Percentiles rank a stretch among this genome's conserved stretches.
Evolutionary conservation across 1,284 basidiomycete species (phyloP).

Genomic region (Heimioporus retisporus): DNA sequence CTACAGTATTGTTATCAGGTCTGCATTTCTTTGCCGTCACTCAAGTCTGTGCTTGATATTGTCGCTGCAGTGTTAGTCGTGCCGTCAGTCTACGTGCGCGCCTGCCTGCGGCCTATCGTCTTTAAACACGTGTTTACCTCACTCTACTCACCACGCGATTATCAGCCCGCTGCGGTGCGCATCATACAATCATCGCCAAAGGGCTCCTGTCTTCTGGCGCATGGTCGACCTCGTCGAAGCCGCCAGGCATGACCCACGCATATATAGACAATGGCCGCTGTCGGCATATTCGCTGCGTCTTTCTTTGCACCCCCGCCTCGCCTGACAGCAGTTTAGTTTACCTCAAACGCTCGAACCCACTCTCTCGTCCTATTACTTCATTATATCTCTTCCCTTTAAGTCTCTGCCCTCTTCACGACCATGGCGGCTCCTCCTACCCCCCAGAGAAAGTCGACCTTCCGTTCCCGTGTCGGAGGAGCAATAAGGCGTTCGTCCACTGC

Average conservation of each 20-base stretch:
- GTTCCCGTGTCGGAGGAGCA: slow-evolving; percentile 45
- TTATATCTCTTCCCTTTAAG: slow-evolving; percentile 15
- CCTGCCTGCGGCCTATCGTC: slow-evolving; percentile 21
- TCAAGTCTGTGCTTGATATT: slow-evolving; percentile 29
- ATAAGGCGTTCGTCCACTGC: slow-evolving; percentile 45
- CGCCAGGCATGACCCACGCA: slow-evolving; percentile 39
- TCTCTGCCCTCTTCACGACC: slow-evolving; percentile 3
- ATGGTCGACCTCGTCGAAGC: slow-evolving; percentile 47
- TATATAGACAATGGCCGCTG: slow-evolving; percentile 41
- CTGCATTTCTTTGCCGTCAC: slow-evolving; percentile 11
- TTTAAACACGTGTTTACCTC: slow-evolving; percentile 44
- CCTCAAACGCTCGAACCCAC: slow-evolving; percentile 11
- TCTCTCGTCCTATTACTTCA: slow-evolving; percentile 13
- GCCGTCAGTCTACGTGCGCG: slow-evolving; percentile 22
- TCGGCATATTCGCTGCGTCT: slow-evolving; percentile 29
- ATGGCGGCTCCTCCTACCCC: slow-evolving; percentile 40
- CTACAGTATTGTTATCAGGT: slow-evolving; percentile 9
- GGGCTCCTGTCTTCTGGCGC: slow-evolving; percentile 40
- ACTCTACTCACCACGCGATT: slow-evolving; percentile 43
- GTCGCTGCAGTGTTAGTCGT: slow-evolving; percentile 10
- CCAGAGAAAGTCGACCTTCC: slow-evolving; percentile 44
- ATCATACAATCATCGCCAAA: slow-evolving; percentile 41
- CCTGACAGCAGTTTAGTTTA: slow-evolving; percentile 17
- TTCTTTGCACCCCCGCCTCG: slow-evolving; percentile 31
- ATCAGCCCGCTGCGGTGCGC: slow-evolving; percentile 42